Conservation (phyloP, 2,329 filamentous ascomycete genomes). For the Colletotrichum sp. region DNA sequence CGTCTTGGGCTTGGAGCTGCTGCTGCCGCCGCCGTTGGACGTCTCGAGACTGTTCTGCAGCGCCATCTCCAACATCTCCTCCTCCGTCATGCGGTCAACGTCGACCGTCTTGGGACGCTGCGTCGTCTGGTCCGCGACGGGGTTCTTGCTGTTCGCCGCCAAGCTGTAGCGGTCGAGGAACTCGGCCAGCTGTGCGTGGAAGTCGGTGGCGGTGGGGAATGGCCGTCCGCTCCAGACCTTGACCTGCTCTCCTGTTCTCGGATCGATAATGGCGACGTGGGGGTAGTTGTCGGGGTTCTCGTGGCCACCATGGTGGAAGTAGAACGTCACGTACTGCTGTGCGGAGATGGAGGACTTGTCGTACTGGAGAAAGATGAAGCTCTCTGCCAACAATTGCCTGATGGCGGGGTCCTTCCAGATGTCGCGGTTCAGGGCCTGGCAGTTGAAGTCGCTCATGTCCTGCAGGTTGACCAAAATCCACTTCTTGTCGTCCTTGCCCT, state of each 20-base stretch:
- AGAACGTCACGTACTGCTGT: conserved; percentile 85
- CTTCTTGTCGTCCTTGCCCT: conserved; percentile 87
- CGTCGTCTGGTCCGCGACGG: conserved; percentile 79
- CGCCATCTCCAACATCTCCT: conserved; percentile 96
- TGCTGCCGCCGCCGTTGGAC: conserved; percentile 30
- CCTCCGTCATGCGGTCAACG: conserved; percentile 89
- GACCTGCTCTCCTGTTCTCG: conserved; percentile 93
- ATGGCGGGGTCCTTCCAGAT: conserved; percentile 91
- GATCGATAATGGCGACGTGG: conserved; percentile 94
- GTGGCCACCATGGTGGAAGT: conserved; percentile 73
- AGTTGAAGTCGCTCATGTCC: conserved; percentile 91
- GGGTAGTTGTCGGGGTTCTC: conserved; percentile 91
- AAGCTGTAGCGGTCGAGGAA: conserved; percentile 98
- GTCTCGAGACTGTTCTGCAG: conserved; percentile 84
- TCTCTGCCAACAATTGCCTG: conserved; percentile 81
- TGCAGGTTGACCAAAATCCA: conserved; percentile 98
- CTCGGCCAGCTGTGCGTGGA: conserved; percentile 89
- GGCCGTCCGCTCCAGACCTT: conserved; percentile 93
- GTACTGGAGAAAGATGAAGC: conserved; percentile 96
- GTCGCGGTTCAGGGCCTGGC: conserved; percentile 91
- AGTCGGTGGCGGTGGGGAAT: conserved; percentile 77
- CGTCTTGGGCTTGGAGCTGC: conserved; percentile 42
- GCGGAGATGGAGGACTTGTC: conserved; percentile 82
- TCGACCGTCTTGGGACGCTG: conserved; percentile 74
- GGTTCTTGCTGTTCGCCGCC: conserved; percentile 87